Percentiles rank a stretch among this genome's conserved stretches.
Evolutionary conservation across 495 filamentous ascomycete species (phyloP).

Genomic region (Thermochaetoides thermophila): DNA sequence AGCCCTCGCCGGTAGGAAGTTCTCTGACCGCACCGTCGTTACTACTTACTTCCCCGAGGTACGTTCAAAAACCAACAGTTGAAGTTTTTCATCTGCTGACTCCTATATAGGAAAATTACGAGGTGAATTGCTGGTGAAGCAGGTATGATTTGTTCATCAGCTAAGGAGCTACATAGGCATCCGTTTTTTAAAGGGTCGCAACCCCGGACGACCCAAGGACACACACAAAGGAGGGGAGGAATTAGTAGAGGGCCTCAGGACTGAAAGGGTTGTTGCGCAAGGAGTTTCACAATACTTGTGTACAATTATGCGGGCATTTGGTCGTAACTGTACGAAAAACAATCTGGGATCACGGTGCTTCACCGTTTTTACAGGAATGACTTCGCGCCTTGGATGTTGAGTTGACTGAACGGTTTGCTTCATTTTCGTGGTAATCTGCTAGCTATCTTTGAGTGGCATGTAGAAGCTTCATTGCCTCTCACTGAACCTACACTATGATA

Average conservation of each 20-base stretch:
- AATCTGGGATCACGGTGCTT: not conserved
- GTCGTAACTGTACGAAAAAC: not conserved
- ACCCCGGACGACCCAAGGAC: no score
- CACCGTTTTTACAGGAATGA: not conserved
- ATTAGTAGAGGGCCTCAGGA: not conserved
- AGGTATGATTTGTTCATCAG: no score
- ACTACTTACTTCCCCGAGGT: constrained; percentile 91
- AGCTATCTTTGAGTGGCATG: no score
- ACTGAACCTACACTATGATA: no score
- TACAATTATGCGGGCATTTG: not conserved
- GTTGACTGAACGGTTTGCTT: no score
- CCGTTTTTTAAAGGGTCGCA: no score
- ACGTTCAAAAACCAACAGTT: constrained; percentile 13
- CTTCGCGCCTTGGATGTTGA: no score
- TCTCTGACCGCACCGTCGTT: constrained; percentile 89
- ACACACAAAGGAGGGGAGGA: no score
- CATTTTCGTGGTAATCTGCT: no score
- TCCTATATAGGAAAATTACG: constrained; percentile 52
- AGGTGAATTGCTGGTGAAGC: constrained; percentile 63
- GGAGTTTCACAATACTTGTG: not conserved
- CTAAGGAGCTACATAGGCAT: no score
- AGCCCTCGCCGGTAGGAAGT: constrained; percentile 83
- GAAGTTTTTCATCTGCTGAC: constrained; percentile 9
- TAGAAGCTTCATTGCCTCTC: no score
- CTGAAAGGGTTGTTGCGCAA: not conserved